A percentile compares a stretch with the other conserved stretches of the same genome.
phyloP scores from a whole-genome alignment of 2,329 filamentous ascomycete species.

The Tolypocladium nubicola region DNA sequence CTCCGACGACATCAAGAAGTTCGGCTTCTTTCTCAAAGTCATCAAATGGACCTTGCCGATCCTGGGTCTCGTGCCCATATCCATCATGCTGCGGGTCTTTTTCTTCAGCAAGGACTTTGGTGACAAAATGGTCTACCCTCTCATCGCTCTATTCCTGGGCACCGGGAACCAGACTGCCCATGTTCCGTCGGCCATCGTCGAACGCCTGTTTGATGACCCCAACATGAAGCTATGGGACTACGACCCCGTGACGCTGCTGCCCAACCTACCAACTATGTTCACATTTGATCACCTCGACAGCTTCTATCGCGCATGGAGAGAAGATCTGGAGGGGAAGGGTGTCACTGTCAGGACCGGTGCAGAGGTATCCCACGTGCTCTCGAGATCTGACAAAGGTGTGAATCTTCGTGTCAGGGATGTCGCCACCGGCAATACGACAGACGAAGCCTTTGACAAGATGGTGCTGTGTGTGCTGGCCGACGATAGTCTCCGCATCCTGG shows the following conservation, averaged over 20 bases:
- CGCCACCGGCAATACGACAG: conserved; percentile 35
- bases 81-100: conserved; percentile 55
- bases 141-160: conserved; percentile 63
- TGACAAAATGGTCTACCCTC: conserved; percentile 59
- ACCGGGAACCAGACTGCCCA: conserved; percentile 67
- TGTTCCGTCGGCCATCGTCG: conserved; percentile 58
- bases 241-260: conserved; percentile 40
- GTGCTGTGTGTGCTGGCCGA: conserved; percentile 57
- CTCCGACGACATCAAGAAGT: conserved; percentile 44
- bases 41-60: conserved; percentile 50
- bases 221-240: conserved; percentile 52
- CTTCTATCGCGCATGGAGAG: conserved; percentile 51
- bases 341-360: conserved; percentile 46
- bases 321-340: conserved; percentile 40
- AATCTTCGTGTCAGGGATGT: conserved; percentile 41
- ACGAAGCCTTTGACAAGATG: conserved; percentile 53
- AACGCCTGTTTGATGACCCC: conserved; percentile 46
- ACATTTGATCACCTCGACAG: conserved; percentile 52
- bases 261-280: conserved; percentile 54
- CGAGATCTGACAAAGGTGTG: conserved; percentile 40
- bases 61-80: conserved; percentile 51
- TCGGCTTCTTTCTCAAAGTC: conserved; percentile 43
- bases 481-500: conserved; percentile 50
- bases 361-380: conserved; percentile 41
- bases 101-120: conserved; percentile 60